Percentiles rank a stretch among this genome's conserved stretches.
Evolutionary conservation across 371 early-diverging fungal genomes (phyloP).

Genomic region (Circinella umbellata): DNA sequence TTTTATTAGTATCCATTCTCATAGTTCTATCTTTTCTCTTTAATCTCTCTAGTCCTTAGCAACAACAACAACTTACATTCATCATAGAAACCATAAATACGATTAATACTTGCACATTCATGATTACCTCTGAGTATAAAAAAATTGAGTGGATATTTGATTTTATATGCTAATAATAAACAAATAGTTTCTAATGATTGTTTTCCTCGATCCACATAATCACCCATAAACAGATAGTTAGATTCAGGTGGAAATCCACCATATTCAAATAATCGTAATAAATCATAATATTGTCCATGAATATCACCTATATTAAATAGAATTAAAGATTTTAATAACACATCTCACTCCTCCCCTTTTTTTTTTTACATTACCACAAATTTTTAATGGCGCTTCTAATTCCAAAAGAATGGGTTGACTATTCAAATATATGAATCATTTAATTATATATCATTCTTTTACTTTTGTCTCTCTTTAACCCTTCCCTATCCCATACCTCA

Average conservation of each 20-base stretch:
- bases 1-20: background rate
- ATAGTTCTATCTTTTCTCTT: background rate
- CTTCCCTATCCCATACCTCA: conserved; percentile 36
- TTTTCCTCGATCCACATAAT: conserved; percentile 98
- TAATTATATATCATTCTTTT: background rate
- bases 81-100: conserved; percentile 98
- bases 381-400: conserved; percentile 94
- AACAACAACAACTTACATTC: conserved; percentile 76
- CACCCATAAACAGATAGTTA: conserved; percentile 93
- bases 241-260: conserved; percentile 93
- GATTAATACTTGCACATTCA: conserved; percentile 94
- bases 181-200: conserved; percentile 89
- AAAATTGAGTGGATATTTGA: conserved; percentile 91
- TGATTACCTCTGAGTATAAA: conserved; percentile 98
- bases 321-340: background rate
- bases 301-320: conserved; percentile 78
- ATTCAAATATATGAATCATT: background rate
- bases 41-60: background rate
- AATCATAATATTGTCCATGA: conserved; percentile 99
- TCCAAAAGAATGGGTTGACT: conserved; percentile 90
- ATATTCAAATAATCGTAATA: conserved; percentile 97
- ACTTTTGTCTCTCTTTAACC: background rate
- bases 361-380: conserved; percentile 69
- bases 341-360: background rate
- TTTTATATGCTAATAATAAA: conserved; percentile 88